Conservation (phyloP, 805 yeast species). For the Barnettozyma sucrosica region DNA sequence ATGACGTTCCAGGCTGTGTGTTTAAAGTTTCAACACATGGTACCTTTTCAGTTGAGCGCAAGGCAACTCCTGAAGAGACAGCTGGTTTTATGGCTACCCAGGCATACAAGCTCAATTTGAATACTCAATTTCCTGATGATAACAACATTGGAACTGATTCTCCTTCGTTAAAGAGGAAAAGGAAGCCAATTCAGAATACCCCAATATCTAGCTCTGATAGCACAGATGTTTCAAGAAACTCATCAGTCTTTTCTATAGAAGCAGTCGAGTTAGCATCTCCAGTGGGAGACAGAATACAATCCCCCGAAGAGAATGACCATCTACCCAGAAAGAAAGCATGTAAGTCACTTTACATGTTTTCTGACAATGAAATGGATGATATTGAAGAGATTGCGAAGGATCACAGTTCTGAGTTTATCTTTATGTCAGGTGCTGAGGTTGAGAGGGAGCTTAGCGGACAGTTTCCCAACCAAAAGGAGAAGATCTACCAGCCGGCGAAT, state of each 20-base stretch:
- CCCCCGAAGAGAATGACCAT: neutral
- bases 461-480: neutral
- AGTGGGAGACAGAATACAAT: neutral
- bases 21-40: slow-evolving; percentile 12
- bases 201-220: neutral
- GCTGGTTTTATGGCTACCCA: neutral
- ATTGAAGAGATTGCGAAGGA: neutral
- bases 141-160: neutral
- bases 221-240: slow-evolving; percentile 1
- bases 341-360: neutral
- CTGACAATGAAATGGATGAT: neutral
- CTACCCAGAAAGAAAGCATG: neutral
- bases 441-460: neutral
- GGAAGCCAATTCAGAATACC: neutral
- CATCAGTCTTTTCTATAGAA: slow-evolving; percentile 4
- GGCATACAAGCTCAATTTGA: neutral
- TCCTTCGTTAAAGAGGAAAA: too few species aligned
- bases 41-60: slow-evolving; percentile 14
- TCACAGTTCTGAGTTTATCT: neutral
- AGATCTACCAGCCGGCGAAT: neutral
- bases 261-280: neutral
- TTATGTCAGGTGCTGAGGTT: neutral
- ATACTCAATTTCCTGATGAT: neutral
- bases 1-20: slow-evolving; percentile 9
- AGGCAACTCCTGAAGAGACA: slow-evolving; percentile 5